Evolutionary conservation across 768 basidiomycete species (phyloP).

Genomic region (Serendipita sp.): DNA sequence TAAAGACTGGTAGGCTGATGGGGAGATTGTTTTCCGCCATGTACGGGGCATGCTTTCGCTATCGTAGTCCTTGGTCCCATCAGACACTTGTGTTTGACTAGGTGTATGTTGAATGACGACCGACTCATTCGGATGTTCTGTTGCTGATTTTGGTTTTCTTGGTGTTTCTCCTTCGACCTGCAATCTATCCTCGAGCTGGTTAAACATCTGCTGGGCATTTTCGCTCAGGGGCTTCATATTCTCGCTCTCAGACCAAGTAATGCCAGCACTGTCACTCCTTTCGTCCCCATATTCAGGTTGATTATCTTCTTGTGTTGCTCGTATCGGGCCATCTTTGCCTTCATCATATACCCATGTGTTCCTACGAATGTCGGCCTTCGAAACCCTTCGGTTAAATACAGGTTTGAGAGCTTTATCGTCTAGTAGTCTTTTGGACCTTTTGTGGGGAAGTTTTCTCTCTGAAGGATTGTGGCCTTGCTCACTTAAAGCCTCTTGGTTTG

Average conservation of each 20-base stretch:
- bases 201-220: not conserved
- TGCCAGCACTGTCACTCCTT: not conserved
- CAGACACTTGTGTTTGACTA: too few relatives aligned
- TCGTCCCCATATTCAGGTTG: not conserved
- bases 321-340: not conserved
- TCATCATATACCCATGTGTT: constrained; percentile 4
- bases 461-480: too few relatives aligned
- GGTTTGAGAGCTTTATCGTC: not conserved
- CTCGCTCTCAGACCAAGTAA: not conserved
- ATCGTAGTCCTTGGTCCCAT: too few relatives aligned
- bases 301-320: not conserved
- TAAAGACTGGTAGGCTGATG: constrained; percentile 22
- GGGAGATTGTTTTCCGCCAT: constrained; percentile 22
- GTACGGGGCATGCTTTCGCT: constrained; percentile 8
- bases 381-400: not conserved
- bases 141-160: too few relatives aligned
- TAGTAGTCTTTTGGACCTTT: too few relatives aligned
- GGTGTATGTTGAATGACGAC: too few relatives aligned
- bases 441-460: too few relatives aligned
- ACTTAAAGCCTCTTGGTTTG: too few relatives aligned
- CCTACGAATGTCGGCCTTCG: not conserved
- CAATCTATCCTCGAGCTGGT: not conserved
- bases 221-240: not conserved
- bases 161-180: too few relatives aligned
- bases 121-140: too few relatives aligned